Evolutionary conservation across 2,329 filamentous ascomycete species (phyloP).

Genomic region (Ceratocystis eucalypticola): DNA sequence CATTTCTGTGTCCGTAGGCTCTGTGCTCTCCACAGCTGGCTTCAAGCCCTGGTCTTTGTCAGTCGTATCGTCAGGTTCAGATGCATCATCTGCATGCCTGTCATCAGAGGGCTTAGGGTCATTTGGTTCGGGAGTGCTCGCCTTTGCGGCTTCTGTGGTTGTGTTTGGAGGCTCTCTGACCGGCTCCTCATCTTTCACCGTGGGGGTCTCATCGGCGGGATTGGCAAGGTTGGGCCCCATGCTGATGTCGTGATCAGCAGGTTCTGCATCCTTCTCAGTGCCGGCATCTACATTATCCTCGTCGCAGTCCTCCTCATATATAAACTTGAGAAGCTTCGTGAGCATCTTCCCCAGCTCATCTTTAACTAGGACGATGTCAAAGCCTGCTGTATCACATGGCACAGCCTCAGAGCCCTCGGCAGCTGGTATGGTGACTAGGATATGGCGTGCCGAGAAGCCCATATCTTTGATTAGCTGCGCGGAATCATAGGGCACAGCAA

Average conservation of each 20-base stretch:
- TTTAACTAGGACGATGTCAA: constrained; percentile 22
- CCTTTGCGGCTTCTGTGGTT: neutral
- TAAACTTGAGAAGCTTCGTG: constrained; percentile 23
- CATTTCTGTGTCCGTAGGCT: neutral
- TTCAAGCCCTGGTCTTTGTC: neutral
- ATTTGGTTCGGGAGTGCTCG: too few species aligned
- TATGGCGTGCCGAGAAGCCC: constrained; percentile 40
- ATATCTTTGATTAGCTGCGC: constrained; percentile 42
- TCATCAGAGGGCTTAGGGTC: too few species aligned
- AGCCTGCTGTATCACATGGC: constrained; percentile 12
- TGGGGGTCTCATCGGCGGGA: neutral
- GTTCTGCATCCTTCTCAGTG: neutral
- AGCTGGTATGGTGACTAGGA: constrained; percentile 38
- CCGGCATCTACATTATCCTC: neutral
- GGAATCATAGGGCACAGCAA: constrained; percentile 24
- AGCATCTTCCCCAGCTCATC: constrained; percentile 23
- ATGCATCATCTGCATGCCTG: neutral
- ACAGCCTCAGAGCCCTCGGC: constrained; percentile 20
- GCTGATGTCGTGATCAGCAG: neutral
- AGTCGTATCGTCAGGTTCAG: neutral
- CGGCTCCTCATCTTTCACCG: neutral
- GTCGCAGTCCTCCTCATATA: constrained; percentile 22
- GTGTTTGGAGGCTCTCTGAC: neutral
- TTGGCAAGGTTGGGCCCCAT: neutral
- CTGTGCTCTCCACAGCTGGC: neutral